Conservation (phyloP, 2,329 filamentous ascomycete genomes). For the Acarospora socialis region DNA sequence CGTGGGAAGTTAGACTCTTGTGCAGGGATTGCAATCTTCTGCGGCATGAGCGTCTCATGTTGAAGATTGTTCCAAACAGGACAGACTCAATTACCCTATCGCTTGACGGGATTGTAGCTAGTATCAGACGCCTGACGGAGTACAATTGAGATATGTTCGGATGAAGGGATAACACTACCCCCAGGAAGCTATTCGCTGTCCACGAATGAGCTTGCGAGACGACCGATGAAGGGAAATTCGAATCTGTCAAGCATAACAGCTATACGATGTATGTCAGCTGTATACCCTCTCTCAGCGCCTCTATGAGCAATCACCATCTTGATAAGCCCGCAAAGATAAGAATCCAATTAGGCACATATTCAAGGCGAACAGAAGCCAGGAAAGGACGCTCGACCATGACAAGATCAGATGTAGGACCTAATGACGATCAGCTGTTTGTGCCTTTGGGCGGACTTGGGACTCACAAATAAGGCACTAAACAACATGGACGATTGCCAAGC, state of each 20-base stretch:
- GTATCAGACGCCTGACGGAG: conserved; percentile 2
- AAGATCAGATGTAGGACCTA: conserved; percentile 74
- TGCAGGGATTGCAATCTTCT: too few species aligned
- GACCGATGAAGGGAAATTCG: conserved; percentile 77
- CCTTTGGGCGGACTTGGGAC: conserved; percentile 18
- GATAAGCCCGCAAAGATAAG: conserved; percentile 65
- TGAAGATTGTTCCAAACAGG: too few species aligned
- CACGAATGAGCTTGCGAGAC: conserved; percentile 72
- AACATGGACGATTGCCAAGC: conserved; percentile 86
- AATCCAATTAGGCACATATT: conserved; percentile 66
- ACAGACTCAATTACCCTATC: too few species aligned
- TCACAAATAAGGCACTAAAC: conserved; percentile 53
- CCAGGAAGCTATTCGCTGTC: conserved; percentile 56
- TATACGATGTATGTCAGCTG: conserved; percentile 18
- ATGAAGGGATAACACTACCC: conserved; percentile 2
- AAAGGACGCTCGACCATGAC: conserved; percentile 69
- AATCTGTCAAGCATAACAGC: conserved; percentile 54
- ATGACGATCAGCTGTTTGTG: conserved; percentile 18
- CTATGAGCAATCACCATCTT: conserved; percentile 47
- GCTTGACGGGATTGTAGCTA: conserved; percentile 1
- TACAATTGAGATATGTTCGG: conserved; percentile 14
- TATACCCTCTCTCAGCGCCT: too few species aligned
- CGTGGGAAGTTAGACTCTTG: too few species aligned
- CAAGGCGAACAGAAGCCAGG: conserved; percentile 64
- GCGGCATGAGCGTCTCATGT: too few species aligned